Evolutionary conservation across 2,329 filamentous ascomycete genomes (phyloP).

Genomic region (Apiospora koreana): DNA sequence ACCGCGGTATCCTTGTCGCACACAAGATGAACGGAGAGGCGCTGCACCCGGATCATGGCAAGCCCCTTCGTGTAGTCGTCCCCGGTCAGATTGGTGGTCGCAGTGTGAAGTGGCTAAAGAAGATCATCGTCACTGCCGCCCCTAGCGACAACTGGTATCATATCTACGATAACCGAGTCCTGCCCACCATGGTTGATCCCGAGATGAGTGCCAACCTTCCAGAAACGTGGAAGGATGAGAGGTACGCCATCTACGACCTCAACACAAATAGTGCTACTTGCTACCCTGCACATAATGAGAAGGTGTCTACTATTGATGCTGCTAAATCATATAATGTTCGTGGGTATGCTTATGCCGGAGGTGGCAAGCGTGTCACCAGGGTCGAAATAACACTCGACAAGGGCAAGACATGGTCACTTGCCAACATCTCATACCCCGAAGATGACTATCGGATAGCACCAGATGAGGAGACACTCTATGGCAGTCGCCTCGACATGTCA

Average conservation of each 20-base stretch:
- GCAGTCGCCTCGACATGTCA: conserved; percentile 76
- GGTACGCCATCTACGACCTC: conserved; percentile 91
- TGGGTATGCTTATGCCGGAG: conserved; percentile 88
- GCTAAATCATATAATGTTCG: conserved; percentile 62
- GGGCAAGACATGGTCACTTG: conserved; percentile 77
- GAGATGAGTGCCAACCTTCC: conserved; percentile 75
- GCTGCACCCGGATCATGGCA: conserved; percentile 81
- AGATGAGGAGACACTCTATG: conserved; percentile 66
- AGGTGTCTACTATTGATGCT: conserved; percentile 50
- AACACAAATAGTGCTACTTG: conserved; percentile 83
- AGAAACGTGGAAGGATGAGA: conserved; percentile 83
- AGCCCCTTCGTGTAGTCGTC: conserved; percentile 78
- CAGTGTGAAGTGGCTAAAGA: conserved; percentile 91
- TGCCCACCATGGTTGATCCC: conserved; percentile 83
- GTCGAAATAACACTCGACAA: conserved; percentile 84
- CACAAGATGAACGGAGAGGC: conserved; percentile 88
- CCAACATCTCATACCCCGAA: conserved; percentile 79
- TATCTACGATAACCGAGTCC: conserved; percentile 87
- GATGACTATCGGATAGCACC: conserved; percentile 72
- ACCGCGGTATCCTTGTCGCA: conserved; percentile 82
- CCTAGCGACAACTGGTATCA: conserved; percentile 96
- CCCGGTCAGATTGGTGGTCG: conserved; percentile 90
- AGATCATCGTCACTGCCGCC: conserved; percentile 72
- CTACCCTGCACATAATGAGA: conserved; percentile 78
- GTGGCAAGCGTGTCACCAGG: conserved; percentile 78